phyloP scores from a whole-genome alignment of 768 basidiomycete species.

The Tricholoma sp. region DNA sequence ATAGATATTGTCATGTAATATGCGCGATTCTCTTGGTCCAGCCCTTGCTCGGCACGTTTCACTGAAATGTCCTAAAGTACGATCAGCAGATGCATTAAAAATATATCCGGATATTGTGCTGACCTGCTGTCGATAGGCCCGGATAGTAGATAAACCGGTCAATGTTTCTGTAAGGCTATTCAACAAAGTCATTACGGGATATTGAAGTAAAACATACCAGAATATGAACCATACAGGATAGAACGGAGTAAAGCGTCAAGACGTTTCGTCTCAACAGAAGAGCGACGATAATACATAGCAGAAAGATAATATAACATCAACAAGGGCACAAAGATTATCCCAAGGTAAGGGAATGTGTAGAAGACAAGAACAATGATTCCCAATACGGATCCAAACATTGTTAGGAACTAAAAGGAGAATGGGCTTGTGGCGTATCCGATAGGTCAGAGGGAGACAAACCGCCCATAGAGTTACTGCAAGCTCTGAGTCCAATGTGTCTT shows the following conservation, averaged over 20 bases:
- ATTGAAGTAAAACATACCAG: constrained; percentile 31
- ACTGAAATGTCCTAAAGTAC: constrained; percentile 40
- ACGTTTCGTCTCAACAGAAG: constrained; percentile 60
- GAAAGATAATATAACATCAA: constrained; percentile 45
- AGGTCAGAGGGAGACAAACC: constrained; percentile 19
- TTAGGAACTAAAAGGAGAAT: constrained; percentile 29
- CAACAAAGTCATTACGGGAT: not conserved
- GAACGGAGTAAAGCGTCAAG: constrained; percentile 63
- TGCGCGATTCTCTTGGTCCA: constrained; percentile 57
- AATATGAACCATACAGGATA: constrained; percentile 48
- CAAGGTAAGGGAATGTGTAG: constrained; percentile 63
- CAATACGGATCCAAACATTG: constrained; percentile 37
- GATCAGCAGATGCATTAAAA: not conserved
- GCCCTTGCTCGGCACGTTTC: constrained; percentile 42
- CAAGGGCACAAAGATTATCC: constrained; percentile 57
- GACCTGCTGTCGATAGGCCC: constrained; percentile 54
- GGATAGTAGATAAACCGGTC: constrained; percentile 59
- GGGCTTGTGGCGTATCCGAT: not conserved
- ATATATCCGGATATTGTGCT: not conserved
- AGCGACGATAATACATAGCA: constrained; percentile 54
- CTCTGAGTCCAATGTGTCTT: constrained; percentile 51
- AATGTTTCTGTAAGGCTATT: constrained; percentile 40
- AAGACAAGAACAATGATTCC: constrained; percentile 57
- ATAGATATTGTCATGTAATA: constrained; percentile 61
- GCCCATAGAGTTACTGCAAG: constrained; percentile 44